Evolutionary conservation across 2,329 filamentous ascomycete genomes (phyloP), one percentile per base, ranked within the genome.

Genomic region (Aphanoascus verrucosus): DNA sequence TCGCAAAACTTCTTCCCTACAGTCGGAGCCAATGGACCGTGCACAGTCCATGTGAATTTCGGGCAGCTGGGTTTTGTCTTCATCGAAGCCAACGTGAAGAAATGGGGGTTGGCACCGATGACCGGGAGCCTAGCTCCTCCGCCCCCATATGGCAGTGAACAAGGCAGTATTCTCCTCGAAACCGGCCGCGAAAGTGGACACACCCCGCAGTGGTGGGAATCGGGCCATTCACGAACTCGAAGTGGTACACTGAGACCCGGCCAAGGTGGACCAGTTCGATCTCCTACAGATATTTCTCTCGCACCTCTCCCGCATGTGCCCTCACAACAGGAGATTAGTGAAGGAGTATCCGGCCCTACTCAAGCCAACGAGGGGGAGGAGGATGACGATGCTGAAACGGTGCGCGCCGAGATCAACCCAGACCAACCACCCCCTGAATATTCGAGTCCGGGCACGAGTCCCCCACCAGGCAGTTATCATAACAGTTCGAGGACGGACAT

Each of bases 31-130:
- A 96, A 93, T 65, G 93, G 93, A 0, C 93, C 93, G 14, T 90
- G 88, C 63, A 84, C 84, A 32, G 81, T 98, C 1, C 91, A 98
- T 67, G 93, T 97, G 66, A 98, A 98, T 69, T 94, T 98, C 67
- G 93, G 93, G 6, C 93, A 98, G 68, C 88, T 93, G 65, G 93
- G 93, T 34, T 98, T 97, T 65, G 93, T 98, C 47, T 98, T 97
- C 65, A 97, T 98, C 62, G 93, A 98, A 71, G 93, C 91, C 57
- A 98, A 98, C 64, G 93, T 98, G 56, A 98, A 98, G 81, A 98
- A 97, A 76, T 98, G 93, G 93, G 93, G 93, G 1, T 75, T 98
- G 53, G 93, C 93, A 46, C 93, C 93, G 4, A 94, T 94, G 79
- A 96, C 88, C 1, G 93, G 93, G 55, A 95, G 88, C 64, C 77